A percentile compares a stretch with the other conserved stretches of the same genome.
phyloP scores from a whole-genome alignment of 1,284 basidiomycete genomes.

The Laetiporus sulphureus region DNA sequence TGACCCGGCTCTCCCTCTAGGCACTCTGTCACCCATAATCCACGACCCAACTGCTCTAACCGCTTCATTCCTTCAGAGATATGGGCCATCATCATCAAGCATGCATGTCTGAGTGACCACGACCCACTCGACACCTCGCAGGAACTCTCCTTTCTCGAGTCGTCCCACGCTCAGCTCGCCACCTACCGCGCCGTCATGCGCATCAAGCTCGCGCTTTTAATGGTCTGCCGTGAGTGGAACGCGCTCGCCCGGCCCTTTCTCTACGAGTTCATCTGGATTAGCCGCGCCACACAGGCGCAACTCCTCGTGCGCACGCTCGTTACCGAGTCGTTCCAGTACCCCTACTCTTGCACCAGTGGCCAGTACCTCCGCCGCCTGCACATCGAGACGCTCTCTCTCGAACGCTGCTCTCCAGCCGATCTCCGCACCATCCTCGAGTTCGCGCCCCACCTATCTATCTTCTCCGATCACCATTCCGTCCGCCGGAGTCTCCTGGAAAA shows the following conservation, averaged over 20 bases:
- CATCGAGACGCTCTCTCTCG: constrained; percentile 60
- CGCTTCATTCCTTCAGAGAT: constrained; percentile 52
- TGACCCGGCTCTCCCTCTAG: no score
- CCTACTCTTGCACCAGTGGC: constrained; percentile 34
- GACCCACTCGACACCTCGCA: constrained; percentile 40
- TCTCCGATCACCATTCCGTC: constrained; percentile 56
- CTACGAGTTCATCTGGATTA: constrained; percentile 67
- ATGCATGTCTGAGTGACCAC: constrained; percentile 36
- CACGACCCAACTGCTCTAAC: no score
- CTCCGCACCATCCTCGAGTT: constrained; percentile 59
- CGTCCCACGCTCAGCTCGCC: constrained; percentile 32
- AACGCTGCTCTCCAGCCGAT: constrained; percentile 59
- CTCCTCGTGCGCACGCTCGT: constrained; percentile 47
- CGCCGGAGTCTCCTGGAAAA: constrained; percentile 44
- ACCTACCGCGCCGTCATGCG: constrained; percentile 42
- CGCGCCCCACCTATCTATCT: constrained; percentile 50
- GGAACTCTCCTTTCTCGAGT: constrained; percentile 44
- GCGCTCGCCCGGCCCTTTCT: constrained; percentile 44
- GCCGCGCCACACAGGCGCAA: constrained; percentile 49
- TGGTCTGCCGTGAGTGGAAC: constrained; percentile 53
- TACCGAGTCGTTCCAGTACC: constrained; percentile 33
- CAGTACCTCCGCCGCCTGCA: constrained; percentile 55
- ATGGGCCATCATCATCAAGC: constrained; percentile 53
- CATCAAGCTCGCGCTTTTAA: constrained; percentile 42
- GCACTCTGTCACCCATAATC: no score